Base-by-base conservation (phyloP, 257 asterid genomes). In the Eucommia ulmoides region DNA sequence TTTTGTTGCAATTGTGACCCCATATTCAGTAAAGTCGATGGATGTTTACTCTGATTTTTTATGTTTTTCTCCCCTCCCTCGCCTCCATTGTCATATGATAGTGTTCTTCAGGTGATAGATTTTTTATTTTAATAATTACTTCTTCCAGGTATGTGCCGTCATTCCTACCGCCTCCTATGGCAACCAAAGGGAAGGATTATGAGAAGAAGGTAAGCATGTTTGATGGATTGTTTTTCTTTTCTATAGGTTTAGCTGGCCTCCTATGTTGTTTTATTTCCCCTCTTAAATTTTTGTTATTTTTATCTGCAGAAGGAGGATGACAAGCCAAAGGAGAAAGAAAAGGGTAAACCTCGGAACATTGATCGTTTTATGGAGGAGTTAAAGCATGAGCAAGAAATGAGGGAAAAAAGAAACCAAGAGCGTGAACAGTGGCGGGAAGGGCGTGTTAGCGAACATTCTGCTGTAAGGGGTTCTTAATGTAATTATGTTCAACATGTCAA, bases 141-240 rank as follows among this genome's bases (percentile, higher is more conserved):
- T n/a, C n/a, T n/a, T n/a, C n/a, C 97, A 88, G 97, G 95, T 88
- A 88, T 75, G 95, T 88, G 17, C 97, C 97, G 21, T 88, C 95
- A 61, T 88, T 83, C 71, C 65, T 83, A 59, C 97, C 97, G 16
- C 97, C 97, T 65, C 88, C 95, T 58, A 67, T 77, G 91, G 93
- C 92, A 65, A 67, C 83, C 59, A 88, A 79, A 80, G 73, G 71
- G 65, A 83, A 76, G 75, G 97, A 88, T 47, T 70, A 66, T 53
- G 95, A 88, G 53, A 86, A 73, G 78, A 83, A 83, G 88, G 95
- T 83, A 1, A 56, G 84, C 52, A 20, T 25, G 50, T 54, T 22
- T 15, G 41, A 23, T 52, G 44, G 45, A n/a, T n/a, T n/a, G n/a
- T n/a, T n/a, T 23, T 1, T 21, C 53, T 65, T 57, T 51, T 51